Evolutionary conservation across 2,329 filamentous ascomycete species (phyloP).

Genomic region (Phaeosphaeria sp.): DNA sequence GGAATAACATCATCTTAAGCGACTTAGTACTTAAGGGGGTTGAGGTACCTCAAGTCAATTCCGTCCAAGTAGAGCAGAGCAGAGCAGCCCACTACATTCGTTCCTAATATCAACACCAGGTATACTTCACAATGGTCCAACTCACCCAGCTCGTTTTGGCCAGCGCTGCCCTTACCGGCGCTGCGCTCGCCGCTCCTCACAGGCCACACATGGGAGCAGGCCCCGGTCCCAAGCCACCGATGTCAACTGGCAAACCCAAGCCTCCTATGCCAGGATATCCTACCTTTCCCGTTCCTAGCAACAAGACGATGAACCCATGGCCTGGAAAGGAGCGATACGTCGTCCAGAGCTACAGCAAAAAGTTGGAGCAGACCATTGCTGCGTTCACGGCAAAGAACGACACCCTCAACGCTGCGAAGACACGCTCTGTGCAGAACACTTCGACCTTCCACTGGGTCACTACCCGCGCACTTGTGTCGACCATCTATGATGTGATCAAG

Average conservation of each 20-base stretch:
- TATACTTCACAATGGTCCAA: slow-evolving; percentile 29
- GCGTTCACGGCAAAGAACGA: slow-evolving; percentile 30
- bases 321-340: slow-evolving; percentile 32
- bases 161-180: slow-evolving; percentile 23
- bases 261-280: background rate
- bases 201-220: background rate
- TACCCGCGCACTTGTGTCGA: slow-evolving; percentile 23
- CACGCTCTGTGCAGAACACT: slow-evolving; percentile 33
- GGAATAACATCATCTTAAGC: background rate
- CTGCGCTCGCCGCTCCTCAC: slow-evolving; percentile 17
- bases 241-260: slow-evolving; percentile 7
- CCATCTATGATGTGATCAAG: slow-evolving; percentile 27
- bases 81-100: background rate
- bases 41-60: slow-evolving; percentile 10
- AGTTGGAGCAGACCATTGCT: slow-evolving; percentile 33
- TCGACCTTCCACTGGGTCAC: slow-evolving; percentile 39
- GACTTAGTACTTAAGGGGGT: slow-evolving; percentile 12
- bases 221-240: background rate
- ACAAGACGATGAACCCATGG: slow-evolving; percentile 27
- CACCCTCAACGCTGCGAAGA: slow-evolving; percentile 32
- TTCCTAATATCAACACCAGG: background rate
- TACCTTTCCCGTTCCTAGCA: slow-evolving; percentile 5
- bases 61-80: background rate
- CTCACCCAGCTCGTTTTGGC: slow-evolving; percentile 30
- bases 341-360: slow-evolving; percentile 28